Evolutionary conservation across 2,329 filamentous ascomycete genomes (phyloP).

Genomic region (Aureobasidium mangrovei): DNA sequence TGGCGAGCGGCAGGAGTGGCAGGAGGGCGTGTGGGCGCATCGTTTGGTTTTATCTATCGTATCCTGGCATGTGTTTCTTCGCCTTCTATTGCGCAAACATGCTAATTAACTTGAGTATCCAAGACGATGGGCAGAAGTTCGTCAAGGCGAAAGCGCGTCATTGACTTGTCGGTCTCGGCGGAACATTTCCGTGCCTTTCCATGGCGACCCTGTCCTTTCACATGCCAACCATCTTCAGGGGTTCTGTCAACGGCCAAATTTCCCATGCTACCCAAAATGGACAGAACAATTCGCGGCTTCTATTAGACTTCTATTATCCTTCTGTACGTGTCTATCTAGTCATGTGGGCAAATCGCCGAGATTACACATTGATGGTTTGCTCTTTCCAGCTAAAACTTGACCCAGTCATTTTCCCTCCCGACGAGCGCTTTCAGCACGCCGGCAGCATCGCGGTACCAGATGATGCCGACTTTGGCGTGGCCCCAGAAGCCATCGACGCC

Average conservation of each 20-base stretch:
- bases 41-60: no score
- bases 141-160: background rate
- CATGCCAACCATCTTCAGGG: background rate
- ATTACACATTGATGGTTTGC: no score
- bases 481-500: constrained; percentile 11
- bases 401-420: constrained; percentile 1
- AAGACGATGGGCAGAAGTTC: no score
- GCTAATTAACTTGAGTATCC: no score
- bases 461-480: constrained; percentile 2
- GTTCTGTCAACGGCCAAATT: background rate
- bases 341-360: no score
- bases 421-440: constrained; percentile 9
- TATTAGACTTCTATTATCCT: no score
- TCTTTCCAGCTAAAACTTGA: constrained; percentile 2
- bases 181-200: background rate
- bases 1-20: background rate
- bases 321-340: no score
- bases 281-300: no score
- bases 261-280: no score
- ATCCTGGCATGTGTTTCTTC: no score
- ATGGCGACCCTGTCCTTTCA: background rate
- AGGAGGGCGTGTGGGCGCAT: background rate
- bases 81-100: no score
- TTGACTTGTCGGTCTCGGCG: background rate
- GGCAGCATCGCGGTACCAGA: constrained; percentile 12